A percentile compares a stretch with the other conserved stretches of the same genome.
phyloP scores from a whole-genome alignment of 2,329 filamentous ascomycete species.

The Cladophialophora exuberans region DNA sequence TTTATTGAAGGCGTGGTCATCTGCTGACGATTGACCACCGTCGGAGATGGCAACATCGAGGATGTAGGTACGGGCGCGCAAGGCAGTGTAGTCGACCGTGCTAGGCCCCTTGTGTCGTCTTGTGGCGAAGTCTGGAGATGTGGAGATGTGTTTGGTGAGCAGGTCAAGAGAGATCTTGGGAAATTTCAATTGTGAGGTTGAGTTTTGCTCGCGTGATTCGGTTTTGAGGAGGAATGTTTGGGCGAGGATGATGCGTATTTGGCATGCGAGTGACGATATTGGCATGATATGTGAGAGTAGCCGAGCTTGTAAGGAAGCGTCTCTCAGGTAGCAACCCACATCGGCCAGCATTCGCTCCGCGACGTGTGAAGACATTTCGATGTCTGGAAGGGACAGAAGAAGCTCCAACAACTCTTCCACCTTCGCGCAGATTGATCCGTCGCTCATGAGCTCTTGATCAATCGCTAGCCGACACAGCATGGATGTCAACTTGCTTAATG shows the following conservation, averaged over 20 bases:
- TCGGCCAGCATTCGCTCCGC: slow-evolving; percentile 28
- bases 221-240: slow-evolving; percentile 33
- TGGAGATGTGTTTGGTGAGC: slow-evolving; percentile 27
- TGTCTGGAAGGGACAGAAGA: slow-evolving; percentile 25
- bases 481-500: slow-evolving; percentile 30
- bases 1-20: slow-evolving; percentile 64
- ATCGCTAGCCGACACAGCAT: slow-evolving; percentile 28
- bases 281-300: slow-evolving; percentile 46
- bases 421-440: slow-evolving; percentile 16
- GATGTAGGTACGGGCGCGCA: slow-evolving; percentile 67
- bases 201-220: background rate
- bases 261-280: slow-evolving; percentile 40
- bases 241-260: slow-evolving; percentile 46
- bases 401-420: slow-evolving; percentile 26
- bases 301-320: slow-evolving; percentile 44
- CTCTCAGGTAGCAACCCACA: slow-evolving; percentile 36
- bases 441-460: slow-evolving; percentile 29
- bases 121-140: slow-evolving; percentile 29
- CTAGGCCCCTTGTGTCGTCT: slow-evolving; percentile 15
- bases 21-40: slow-evolving; percentile 45
- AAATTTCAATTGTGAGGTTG: background rate
- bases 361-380: slow-evolving; percentile 19
- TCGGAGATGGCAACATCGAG: slow-evolving; percentile 77
- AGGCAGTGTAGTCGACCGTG: slow-evolving; percentile 64
- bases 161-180: slow-evolving; percentile 16